Percentiles rank a stretch among this genome's conserved stretches.
These are phyloP conservation scores for Sanguinoderma infundibulare DNA, from an alignment of 1,284 basidiomycete species.

Conservation along the genomic window DNA sequence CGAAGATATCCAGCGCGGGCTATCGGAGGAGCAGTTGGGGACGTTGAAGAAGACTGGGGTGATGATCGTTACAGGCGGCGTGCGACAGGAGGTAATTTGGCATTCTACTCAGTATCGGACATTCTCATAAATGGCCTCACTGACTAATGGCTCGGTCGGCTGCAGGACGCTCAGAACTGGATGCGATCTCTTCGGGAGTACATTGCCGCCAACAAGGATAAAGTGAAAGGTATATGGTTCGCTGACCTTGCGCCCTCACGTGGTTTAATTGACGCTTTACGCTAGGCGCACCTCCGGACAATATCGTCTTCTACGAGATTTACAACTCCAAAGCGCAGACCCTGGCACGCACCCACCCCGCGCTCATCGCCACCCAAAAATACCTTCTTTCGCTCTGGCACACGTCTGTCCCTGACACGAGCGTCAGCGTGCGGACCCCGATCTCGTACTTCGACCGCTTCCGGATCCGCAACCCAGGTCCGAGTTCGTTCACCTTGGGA, in stretches of 20 bases:
- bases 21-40: slow-evolving; percentile 44
- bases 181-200: slow-evolving; percentile 63
- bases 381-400: slow-evolving; percentile 68
- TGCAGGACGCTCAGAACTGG: slow-evolving; percentile 65
- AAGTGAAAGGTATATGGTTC: slow-evolving; percentile 49
- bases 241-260: neutral
- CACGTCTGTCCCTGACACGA: slow-evolving; percentile 41
- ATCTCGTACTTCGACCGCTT: slow-evolving; percentile 80
- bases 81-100: slow-evolving; percentile 50
- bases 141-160: neutral
- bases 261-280: neutral
- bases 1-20: slow-evolving; percentile 48
- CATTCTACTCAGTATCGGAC: neutral
- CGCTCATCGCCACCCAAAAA: slow-evolving; percentile 53
- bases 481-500: slow-evolving; percentile 62
- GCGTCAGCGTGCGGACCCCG: slow-evolving; percentile 59
- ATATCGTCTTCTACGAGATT: slow-evolving; percentile 76
- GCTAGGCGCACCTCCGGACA: slow-evolving; percentile 65
- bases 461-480: slow-evolving; percentile 76
- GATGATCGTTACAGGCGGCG: slow-evolving; percentile 63
- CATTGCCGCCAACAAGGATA: slow-evolving; percentile 51
- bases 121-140: neutral
- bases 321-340: slow-evolving; percentile 72
- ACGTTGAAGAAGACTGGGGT: slow-evolving; percentile 61
- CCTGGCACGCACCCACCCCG: slow-evolving; percentile 57